These are phyloP conservation scores for Piper longum DNA, from an alignment of 164 flowering plant genomes.

Conservation along the genomic window DNA sequence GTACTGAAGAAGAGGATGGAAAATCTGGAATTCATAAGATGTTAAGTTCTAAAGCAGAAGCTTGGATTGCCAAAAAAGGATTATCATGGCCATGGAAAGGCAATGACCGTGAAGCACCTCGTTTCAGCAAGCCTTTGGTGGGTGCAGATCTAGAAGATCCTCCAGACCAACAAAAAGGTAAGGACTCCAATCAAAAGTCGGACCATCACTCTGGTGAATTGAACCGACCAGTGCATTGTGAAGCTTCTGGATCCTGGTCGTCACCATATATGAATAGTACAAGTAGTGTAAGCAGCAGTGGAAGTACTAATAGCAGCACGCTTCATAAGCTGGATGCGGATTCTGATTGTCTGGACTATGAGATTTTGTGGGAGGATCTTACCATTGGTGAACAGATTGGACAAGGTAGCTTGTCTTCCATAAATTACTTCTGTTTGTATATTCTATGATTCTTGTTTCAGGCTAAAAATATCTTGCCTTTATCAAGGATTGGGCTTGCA, in stretches of 20 bases:
- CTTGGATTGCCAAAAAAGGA: slow-evolving; percentile 70
- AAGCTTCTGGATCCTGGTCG: slow-evolving; percentile 78
- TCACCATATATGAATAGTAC: slow-evolving; percentile 69
- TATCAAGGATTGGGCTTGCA: background rate
- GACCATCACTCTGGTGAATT: slow-evolving; percentile 34
- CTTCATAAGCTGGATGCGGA: slow-evolving; percentile 66
- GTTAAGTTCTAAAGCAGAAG: slow-evolving; percentile 70
- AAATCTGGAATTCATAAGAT: slow-evolving; percentile 56
- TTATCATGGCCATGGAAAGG: slow-evolving; percentile 86
- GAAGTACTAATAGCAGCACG: slow-evolving; percentile 73
- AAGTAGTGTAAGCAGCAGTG: slow-evolving; percentile 86
- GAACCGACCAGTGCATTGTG: slow-evolving; percentile 34
- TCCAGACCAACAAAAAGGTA: slow-evolving; percentile 21
- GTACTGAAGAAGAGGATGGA: slow-evolving; percentile 59
- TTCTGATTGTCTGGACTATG: slow-evolving; percentile 68
- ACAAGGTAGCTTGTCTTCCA: slow-evolving; percentile 42
- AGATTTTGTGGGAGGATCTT: slow-evolving; percentile 94
- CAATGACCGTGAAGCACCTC: slow-evolving; percentile 42
- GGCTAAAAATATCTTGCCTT: no score
- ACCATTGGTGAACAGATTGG: slow-evolving; percentile 89
- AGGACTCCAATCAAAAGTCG: slow-evolving; percentile 18
- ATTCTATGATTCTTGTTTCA: no score
- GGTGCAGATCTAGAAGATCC: slow-evolving; percentile 48
- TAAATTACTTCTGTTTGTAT: background rate
- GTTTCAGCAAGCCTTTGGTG: slow-evolving; percentile 47